A percentile compares a stretch with the other conserved stretches of the same genome.
phyloP scores from a whole-genome alignment of 257 asterid species.

The Solanum appendiculatum region DNA sequence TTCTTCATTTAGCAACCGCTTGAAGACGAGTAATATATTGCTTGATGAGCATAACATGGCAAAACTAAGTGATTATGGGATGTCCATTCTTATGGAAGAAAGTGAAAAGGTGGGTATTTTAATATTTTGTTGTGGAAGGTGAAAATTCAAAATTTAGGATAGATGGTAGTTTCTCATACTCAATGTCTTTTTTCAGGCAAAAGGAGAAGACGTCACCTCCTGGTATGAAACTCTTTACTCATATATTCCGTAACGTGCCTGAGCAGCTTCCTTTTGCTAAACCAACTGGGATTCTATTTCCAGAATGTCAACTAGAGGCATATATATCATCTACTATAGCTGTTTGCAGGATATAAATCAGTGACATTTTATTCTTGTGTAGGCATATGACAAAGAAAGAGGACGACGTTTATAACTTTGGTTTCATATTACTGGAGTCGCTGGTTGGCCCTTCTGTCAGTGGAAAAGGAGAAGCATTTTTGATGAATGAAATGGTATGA shows the following conservation, averaged over 20 bases:
- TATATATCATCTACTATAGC: background rate
- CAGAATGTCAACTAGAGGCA: background rate
- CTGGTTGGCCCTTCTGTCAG: conserved; percentile 66
- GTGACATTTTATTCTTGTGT: conserved; percentile 5
- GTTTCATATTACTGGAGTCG: conserved; percentile 80
- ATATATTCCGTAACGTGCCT: background rate
- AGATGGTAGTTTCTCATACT: conserved; percentile 18
- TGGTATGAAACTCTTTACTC: conserved; percentile 25
- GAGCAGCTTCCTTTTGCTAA: background rate
- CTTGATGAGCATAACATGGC: conserved; percentile 80
- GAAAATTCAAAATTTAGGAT: background rate
- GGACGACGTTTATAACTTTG: conserved; percentile 86
- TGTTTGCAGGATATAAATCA: background rate
- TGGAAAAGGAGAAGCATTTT: conserved; percentile 69
- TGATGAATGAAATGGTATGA: conserved; percentile 79
- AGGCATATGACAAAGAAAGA: conserved; percentile 48
- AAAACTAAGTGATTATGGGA: conserved; percentile 89
- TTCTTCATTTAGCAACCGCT: conserved; percentile 54
- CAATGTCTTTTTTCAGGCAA: conserved; percentile 38
- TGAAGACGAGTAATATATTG: conserved; percentile 69
- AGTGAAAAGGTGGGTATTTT: conserved; percentile 30
- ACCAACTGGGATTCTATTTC: background rate
- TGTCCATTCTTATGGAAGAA: conserved; percentile 75
- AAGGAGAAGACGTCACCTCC: conserved; percentile 45
- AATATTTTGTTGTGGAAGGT: background rate